A percentile compares a stretch with the other conserved stretches of the same genome.
Evolutionary conservation across 306 rosid species (phyloP).

Genomic region (Quercus variabilis): DNA sequence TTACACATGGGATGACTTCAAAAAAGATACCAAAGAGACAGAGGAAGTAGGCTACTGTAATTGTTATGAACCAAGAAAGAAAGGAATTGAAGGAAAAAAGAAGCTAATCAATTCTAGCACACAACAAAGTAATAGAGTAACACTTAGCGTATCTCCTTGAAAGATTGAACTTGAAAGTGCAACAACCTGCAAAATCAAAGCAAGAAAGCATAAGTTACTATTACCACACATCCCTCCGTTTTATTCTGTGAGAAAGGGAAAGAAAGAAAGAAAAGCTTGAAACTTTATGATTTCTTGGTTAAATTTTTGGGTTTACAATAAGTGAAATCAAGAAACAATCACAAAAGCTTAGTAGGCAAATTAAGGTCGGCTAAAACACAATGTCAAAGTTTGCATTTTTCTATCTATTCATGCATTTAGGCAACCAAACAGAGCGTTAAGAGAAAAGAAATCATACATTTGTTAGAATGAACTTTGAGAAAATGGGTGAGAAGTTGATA

Average conservation of each 20-base stretch:
- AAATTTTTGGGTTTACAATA: slow-evolving; percentile 1
- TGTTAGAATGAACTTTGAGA: background rate
- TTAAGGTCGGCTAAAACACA: background rate
- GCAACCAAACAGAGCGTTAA: slow-evolving; percentile 27
- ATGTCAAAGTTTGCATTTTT: background rate
- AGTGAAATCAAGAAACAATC: background rate
- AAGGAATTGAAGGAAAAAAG: background rate
- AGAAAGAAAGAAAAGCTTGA: background rate
- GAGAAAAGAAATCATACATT: slow-evolving; percentile 19
- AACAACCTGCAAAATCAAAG: slow-evolving; percentile 24
- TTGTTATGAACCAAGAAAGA: background rate
- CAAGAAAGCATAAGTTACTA: slow-evolving; percentile 2
- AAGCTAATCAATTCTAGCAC: background rate
- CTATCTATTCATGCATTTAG: slow-evolving; percentile 9
- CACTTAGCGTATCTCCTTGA: background rate
- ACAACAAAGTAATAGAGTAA: background rate
- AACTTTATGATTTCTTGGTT: background rate
- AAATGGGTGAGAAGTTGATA: slow-evolving; percentile 1
- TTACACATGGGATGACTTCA: background rate
- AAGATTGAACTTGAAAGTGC: slow-evolving; percentile 5
- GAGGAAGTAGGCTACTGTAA: background rate
- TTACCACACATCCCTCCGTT: background rate
- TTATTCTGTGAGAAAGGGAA: background rate
- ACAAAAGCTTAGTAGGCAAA: background rate
- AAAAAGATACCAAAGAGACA: background rate